These are phyloP conservation scores for Heliosperma pusillum DNA, from an alignment of 148 eudicot species.

Conservation along the genomic window DNA sequence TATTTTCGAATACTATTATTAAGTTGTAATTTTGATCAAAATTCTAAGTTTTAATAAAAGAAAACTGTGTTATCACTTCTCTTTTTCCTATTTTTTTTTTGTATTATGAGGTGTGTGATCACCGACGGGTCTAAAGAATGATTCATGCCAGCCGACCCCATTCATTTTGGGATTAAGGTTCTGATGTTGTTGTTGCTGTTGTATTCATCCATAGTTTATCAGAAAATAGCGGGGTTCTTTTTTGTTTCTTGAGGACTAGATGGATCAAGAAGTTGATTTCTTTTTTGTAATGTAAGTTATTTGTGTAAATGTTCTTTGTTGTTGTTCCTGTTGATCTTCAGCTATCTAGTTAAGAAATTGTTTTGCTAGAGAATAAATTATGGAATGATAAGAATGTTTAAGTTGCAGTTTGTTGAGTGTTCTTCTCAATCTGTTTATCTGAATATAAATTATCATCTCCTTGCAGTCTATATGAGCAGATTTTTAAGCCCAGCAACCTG, in stretches of 20 bases:
- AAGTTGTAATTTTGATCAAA: no score
- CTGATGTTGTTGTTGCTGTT: no score
- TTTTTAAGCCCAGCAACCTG: slow-evolving; percentile 83
- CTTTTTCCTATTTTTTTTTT: no score
- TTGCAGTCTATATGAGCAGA: slow-evolving; percentile 85
- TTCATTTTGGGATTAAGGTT: no score
- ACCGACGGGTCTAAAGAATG: no score
- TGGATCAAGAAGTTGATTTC: background rate
- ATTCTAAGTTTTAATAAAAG: no score
- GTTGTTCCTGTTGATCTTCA: background rate
- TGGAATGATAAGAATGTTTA: background rate
- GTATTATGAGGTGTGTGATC: no score
- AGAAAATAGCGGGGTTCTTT: background rate
- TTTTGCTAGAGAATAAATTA: background rate
- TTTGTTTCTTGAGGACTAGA: background rate
- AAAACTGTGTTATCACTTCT: no score
- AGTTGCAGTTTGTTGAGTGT: background rate
- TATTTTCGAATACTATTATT: no score
- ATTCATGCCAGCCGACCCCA: no score
- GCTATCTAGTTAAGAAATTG: background rate
- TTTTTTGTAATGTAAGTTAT: no score
- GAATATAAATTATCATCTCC: slow-evolving; percentile 24
- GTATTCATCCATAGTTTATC: background rate
- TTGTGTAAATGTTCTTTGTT: no score
- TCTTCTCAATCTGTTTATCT: background rate